Percentiles rank a stretch among this genome's conserved stretches.
These are phyloP conservation scores for Xerocomus amazonicus DNA, from an alignment of 1,284 basidiomycete species.

Conservation along the genomic window DNA sequence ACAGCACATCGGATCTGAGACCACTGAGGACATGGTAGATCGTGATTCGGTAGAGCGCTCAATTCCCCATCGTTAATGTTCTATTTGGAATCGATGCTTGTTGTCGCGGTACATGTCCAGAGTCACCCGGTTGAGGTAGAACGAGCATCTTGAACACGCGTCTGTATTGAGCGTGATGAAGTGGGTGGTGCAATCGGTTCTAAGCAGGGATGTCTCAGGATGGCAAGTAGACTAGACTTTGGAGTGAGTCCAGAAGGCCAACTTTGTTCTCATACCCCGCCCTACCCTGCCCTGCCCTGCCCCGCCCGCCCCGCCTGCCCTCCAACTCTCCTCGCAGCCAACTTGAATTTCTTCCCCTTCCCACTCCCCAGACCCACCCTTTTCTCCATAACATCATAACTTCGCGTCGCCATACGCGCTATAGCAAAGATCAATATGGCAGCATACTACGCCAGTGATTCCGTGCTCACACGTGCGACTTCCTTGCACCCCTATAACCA, in stretches of 20 bases:
- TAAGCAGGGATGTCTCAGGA: constrained; percentile 20
- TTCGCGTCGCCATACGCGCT: constrained; percentile 10
- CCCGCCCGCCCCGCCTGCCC: constrained; percentile 7
- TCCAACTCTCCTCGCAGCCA: constrained; percentile 16
- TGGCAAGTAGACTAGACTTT: constrained; percentile 18
- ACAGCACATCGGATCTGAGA: too few species aligned
- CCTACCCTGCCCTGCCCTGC: constrained; percentile 26
- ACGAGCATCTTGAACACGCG: too few species aligned
- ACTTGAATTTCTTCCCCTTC: constrained; percentile 6
- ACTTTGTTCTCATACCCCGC: constrained; percentile 21
- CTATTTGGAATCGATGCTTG: too few species aligned
- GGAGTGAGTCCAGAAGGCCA: constrained; percentile 15
- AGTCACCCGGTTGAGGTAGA: neutral
- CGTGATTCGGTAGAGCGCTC: too few species aligned
- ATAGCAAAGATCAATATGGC: constrained; percentile 23
- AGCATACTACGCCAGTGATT: constrained; percentile 30
- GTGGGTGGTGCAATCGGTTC: neutral
- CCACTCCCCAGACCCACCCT: constrained; percentile 1
- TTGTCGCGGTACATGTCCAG: too few species aligned
- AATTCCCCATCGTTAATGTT: too few species aligned
- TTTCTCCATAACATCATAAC: constrained; percentile 1
- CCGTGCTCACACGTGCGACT: constrained; percentile 30
- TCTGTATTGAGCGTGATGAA: too few species aligned
- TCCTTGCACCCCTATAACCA: constrained; percentile 32
- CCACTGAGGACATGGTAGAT: too few species aligned